These are phyloP conservation scores for Fagopyrum homotropicum DNA, from an alignment of 148 eudicot species.

Conservation along the genomic window DNA sequence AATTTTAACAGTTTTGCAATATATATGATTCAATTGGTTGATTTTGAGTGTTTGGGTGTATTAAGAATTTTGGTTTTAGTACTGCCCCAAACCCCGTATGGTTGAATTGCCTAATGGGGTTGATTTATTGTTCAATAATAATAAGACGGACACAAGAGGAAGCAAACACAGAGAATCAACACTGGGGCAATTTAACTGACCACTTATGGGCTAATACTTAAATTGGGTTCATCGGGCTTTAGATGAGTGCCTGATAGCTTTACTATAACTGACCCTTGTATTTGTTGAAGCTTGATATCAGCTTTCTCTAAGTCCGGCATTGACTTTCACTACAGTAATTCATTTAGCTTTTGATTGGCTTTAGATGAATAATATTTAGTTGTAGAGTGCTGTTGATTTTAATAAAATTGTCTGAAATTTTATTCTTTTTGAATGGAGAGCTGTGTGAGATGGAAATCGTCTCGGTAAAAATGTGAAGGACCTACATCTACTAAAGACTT, in stretches of 20 bases:
- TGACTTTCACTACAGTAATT: no score
- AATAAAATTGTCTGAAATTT: no score
- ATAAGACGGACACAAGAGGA: conserved; percentile 14
- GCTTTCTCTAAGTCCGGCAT: no score
- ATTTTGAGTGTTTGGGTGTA: conserved; percentile 4
- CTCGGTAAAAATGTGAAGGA: no score
- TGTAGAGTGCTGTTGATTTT: no score
- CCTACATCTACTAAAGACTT: no score
- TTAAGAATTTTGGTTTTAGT: conserved; percentile 15
- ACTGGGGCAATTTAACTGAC: conserved; percentile 42
- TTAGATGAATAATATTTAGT: no score
- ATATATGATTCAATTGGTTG: conserved; percentile 1
- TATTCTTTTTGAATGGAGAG: no score
- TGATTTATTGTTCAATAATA: conserved; percentile 30
- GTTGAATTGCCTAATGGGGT: conserved; percentile 67
- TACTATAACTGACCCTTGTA: conserved; percentile 75
- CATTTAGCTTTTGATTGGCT: no score
- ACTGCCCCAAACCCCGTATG: conserved; percentile 17
- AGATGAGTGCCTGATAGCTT: conserved; percentile 59
- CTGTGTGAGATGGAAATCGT: no score
- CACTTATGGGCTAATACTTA: conserved; percentile 49
- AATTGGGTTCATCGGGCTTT: conserved; percentile 64
- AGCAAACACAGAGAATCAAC: conserved; percentile 51
- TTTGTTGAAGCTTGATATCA: conserved; percentile 13
- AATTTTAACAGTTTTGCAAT: neutral